A percentile compares a stretch with the other conserved stretches of the same genome.
Evolutionary conservation across 2,329 filamentous ascomycete species (phyloP).

Genomic region (Xylariaceae sp.): DNA sequence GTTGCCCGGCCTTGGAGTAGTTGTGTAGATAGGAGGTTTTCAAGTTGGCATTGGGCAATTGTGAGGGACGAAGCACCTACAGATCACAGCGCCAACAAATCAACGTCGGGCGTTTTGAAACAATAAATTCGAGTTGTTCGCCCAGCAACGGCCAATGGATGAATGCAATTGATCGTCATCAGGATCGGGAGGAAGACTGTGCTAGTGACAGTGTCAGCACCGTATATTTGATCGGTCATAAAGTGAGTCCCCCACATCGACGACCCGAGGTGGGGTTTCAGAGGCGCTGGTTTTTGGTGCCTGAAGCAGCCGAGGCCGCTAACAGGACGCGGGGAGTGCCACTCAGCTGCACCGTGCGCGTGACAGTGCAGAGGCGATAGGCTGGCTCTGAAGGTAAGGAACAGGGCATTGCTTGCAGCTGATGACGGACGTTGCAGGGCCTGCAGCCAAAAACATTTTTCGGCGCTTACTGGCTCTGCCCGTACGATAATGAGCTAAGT

Average conservation of each 20-base stretch:
- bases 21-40: not conserved
- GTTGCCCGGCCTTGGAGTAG: not conserved
- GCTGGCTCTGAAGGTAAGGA: not conserved
- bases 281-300: not conserved
- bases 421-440: not conserved
- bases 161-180: no score
- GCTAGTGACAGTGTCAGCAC: not conserved
- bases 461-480: not conserved
- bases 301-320: not conserved
- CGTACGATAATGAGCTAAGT: not conserved
- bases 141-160: conserved; percentile 17
- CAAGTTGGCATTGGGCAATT: not conserved
- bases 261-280: not conserved
- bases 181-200: not conserved
- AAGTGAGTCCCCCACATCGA: not conserved
- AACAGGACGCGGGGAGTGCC: not conserved
- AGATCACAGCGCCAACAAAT: not conserved
- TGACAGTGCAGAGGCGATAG: no score
- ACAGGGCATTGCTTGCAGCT: not conserved
- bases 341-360: not conserved
- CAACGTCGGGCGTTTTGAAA: not conserved
- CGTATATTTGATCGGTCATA: conserved; percentile 2
- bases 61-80: not conserved
- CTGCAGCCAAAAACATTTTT: conserved; percentile 1
- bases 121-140: conserved; percentile 12